Percentiles rank a stretch among this genome's conserved stretches.
Conservation (phyloP, 2,329 filamentous ascomycete genomes). For the Sclerotinia spermophila region DNA sequence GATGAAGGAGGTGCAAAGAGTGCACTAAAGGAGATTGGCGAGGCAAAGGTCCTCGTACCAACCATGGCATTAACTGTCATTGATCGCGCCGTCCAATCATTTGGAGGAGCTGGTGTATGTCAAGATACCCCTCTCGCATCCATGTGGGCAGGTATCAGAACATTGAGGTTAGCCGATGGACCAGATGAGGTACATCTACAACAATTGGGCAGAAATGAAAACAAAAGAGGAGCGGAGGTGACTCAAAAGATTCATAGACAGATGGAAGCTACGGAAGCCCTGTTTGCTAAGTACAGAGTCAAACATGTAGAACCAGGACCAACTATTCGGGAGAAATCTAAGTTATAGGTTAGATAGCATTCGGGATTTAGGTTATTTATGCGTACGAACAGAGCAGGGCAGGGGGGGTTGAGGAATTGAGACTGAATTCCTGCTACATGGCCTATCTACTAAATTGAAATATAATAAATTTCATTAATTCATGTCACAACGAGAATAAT, state of each 20-base stretch:
- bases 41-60: conserved; percentile 91
- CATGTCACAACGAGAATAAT: not conserved
- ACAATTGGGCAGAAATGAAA: conserved; percentile 79
- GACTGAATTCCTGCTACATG: not conserved
- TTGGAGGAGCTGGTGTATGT: conserved; percentile 83
- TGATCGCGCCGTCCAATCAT: conserved; percentile 90
- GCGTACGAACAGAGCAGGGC: too few relatives aligned
- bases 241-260: conserved; percentile 62
- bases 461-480: not conserved
- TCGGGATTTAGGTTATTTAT: not conserved
- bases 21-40: conserved; percentile 86
- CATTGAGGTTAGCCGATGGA: conserved; percentile 83
- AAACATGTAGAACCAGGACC: conserved; percentile 36
- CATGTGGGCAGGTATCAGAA: conserved; percentile 78
- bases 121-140: conserved; percentile 90
- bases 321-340: conserved; percentile 32
- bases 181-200: conserved; percentile 92
- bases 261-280: conserved; percentile 58
- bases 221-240: conserved; percentile 61
- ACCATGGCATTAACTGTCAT: conserved; percentile 79
- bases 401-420: too few relatives aligned
- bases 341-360: conserved; percentile 30
- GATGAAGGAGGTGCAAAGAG: conserved; percentile 85
- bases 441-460: not conserved
- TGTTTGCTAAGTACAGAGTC: conserved; percentile 59